phyloP scores from a whole-genome alignment of 257 asterid genomes.

The Fraxinus pennsylvanica region DNA sequence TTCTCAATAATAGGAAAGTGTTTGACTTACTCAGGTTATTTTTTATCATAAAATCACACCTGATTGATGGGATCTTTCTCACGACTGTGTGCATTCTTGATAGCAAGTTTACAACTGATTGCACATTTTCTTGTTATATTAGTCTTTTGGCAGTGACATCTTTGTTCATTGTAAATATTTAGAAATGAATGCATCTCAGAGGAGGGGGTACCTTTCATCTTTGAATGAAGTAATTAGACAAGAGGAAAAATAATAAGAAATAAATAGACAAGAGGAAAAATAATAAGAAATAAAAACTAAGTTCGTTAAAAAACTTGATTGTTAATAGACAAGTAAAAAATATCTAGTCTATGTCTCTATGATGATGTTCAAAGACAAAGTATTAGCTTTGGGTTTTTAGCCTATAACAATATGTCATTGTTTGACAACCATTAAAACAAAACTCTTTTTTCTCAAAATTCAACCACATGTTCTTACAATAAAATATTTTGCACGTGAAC shows the following conservation, averaged over 20 bases:
- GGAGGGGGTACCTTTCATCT: conserved; percentile 1
- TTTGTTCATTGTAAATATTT: not conserved
- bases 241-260: too few species aligned
- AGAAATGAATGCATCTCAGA: not conserved
- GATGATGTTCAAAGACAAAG: not conserved
- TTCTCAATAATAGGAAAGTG: not conserved
- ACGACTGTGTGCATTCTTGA: not conserved
- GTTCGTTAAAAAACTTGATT: not conserved
- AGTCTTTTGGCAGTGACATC: not conserved
- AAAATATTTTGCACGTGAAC: too few species aligned
- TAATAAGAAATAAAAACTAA: too few species aligned
- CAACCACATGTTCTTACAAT: too few species aligned
- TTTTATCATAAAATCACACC: not conserved
- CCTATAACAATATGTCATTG: not conserved
- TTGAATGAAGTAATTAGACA: not conserved
- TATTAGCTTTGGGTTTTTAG: not conserved
- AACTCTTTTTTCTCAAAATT: too few species aligned
- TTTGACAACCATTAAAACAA: too few species aligned
- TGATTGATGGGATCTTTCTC: not conserved
- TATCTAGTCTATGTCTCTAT: not conserved
- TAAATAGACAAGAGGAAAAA: too few species aligned
- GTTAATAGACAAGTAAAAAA: not conserved
- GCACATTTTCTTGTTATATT: not conserved
- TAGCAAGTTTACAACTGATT: not conserved
- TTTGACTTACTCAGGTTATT: not conserved